Evolutionary conservation across 1,139 yeast species (phyloP), one percentile per base, ranked within the genome.

Genomic region (Suhomyces yuchorum): DNA sequence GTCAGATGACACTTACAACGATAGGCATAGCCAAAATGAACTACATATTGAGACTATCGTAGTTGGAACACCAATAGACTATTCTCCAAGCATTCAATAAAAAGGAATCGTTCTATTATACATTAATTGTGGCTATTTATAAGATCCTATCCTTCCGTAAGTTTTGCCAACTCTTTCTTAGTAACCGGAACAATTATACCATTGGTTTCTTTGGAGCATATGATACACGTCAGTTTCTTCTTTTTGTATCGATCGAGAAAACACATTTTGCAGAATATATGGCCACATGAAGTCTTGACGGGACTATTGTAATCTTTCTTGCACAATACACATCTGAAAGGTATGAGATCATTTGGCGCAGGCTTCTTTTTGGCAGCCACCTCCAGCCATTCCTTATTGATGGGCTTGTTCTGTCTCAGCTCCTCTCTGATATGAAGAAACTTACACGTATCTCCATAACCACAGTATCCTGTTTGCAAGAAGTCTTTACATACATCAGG

Each of bases 381-480:
- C 3, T 56, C 58, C 55, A 87, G 85, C 97, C 97, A 90, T 40
- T 89, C 96, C 52, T 76, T 78, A 18, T 77, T 80, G 1, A 84
- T 65, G 50, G 87, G 84, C 80, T 85, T 84, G 19, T 85, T 87
- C 36, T 85, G 85, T 53, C 80, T 82, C 67, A 87, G 87, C 63
- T 91, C 97, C 55, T 89, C 97, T 62, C 99, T 70, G 11, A 88
- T 81, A 62, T 95, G 99, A 26, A 93, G 66, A 65, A 95, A 95
- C 69, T 93, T 95, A 71, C 99, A 95, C n/a, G 96, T 86, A 60
- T 95, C 99, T 8, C 99, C 99, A 63, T 86, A 95, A 5, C 98
- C 98, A 74, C 99, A 95, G 62, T 84, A 92, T 0, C 99, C 99
- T 0, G 96, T 92, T 57, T 87, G 90, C 51, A 84, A 80, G 65